These are phyloP conservation scores for Golubevia sp. DNA, from an alignment of 1,284 basidiomycete genomes.

Conservation along the genomic window DNA sequence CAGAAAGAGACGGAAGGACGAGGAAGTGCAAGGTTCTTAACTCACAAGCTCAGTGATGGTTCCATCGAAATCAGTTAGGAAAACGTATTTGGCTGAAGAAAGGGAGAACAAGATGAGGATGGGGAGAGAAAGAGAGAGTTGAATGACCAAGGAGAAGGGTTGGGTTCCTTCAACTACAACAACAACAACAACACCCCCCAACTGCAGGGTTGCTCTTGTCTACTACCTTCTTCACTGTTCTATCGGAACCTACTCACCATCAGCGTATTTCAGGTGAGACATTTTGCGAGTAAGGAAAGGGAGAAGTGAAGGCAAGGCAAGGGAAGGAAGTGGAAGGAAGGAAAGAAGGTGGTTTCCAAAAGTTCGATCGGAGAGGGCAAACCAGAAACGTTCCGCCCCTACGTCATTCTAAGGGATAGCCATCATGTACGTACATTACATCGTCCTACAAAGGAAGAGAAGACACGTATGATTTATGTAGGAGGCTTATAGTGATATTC, in stretches of 20 bases:
- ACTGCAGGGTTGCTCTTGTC: not conserved
- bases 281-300: too few relatives aligned
- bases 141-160: not conserved
- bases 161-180: not conserved
- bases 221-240: not conserved
- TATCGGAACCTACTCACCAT: conserved; percentile 8
- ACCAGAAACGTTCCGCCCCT: not conserved
- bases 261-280: conserved; percentile 50
- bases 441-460: not conserved
- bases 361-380: not conserved
- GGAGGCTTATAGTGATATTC: too few relatives aligned
- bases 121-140: not conserved
- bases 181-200: not conserved
- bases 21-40: too few relatives aligned
- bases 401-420: not conserved
- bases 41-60: conserved; percentile 48
- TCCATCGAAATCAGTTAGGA: conserved; percentile 59
- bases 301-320: not conserved
- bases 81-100: conserved; percentile 37
- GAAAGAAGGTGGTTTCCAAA: too few relatives aligned
- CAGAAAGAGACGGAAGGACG: not conserved
- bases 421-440: not conserved
- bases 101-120: not conserved
- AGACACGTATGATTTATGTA: too few relatives aligned
- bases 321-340: too few relatives aligned